A percentile compares a stretch with the other conserved stretches of the same genome.
Evolutionary conservation across 2,329 filamentous ascomycete species (phyloP).

Genomic region (Lecanicillium sp.): DNA sequence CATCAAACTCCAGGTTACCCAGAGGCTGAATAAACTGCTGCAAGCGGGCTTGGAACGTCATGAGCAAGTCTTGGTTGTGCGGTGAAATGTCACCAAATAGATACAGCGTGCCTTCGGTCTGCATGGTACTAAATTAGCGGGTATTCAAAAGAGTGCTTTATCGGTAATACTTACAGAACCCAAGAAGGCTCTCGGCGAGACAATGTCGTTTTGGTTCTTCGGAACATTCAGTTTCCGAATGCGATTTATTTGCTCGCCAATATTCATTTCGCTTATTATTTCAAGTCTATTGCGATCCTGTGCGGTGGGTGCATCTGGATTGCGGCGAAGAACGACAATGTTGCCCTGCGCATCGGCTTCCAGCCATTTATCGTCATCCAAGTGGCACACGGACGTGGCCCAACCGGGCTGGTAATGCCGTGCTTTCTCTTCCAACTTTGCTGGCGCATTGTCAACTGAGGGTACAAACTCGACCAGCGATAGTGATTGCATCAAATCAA

Average conservation of each 20-base stretch:
- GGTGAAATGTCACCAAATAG: slow-evolving; percentile 75
- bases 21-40: slow-evolving; percentile 57
- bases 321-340: slow-evolving; percentile 68
- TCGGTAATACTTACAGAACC: slow-evolving; percentile 59
- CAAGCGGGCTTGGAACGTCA: slow-evolving; percentile 69
- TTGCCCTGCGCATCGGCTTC: slow-evolving; percentile 85
- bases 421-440: slow-evolving; percentile 63
- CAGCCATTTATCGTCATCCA: slow-evolving; percentile 69
- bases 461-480: slow-evolving; percentile 65
- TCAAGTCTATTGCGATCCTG: slow-evolving; percentile 66
- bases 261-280: slow-evolving; percentile 69
- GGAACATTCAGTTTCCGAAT: slow-evolving; percentile 69
- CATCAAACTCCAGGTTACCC: slow-evolving; percentile 67
- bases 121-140: slow-evolving; percentile 14
- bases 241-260: slow-evolving; percentile 90
- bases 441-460: slow-evolving; percentile 45
- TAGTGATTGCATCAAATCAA: slow-evolving; percentile 90
- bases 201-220: slow-evolving; percentile 53
- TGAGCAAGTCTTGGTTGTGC: slow-evolving; percentile 66
- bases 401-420: slow-evolving; percentile 76
- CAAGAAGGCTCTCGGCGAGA: slow-evolving; percentile 77
- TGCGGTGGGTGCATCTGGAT: slow-evolving; percentile 61
- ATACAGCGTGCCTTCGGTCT: slow-evolving; percentile 89
- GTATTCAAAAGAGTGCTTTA: neutral
- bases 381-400: slow-evolving; percentile 67